Conservation (phyloP, 1,139 yeast genomes). For the Saccharomyces pastorianus region DNA sequence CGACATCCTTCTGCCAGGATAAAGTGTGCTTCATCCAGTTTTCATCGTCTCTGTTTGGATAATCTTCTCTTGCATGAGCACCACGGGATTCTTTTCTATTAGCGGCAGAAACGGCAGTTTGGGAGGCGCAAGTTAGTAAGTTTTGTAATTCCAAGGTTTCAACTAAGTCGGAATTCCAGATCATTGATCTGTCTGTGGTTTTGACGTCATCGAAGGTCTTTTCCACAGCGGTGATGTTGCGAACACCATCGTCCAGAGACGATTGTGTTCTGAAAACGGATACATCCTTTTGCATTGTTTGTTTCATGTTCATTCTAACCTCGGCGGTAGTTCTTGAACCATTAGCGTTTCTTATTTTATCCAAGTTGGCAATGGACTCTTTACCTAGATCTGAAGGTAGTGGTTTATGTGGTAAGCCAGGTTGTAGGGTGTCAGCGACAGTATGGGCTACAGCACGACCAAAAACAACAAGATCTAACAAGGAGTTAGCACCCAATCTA, state of each 20-base stretch:
- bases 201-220: slow-evolving; percentile 62
- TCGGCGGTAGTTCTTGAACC: slow-evolving; percentile 81
- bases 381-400: slow-evolving; percentile 80
- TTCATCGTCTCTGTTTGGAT: slow-evolving; percentile 88
- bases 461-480: slow-evolving; percentile 91
- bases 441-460: slow-evolving; percentile 98
- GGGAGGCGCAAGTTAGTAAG: slow-evolving; percentile 94
- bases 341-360: slow-evolving; percentile 72
- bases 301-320: slow-evolving; percentile 88
- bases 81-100: slow-evolving; percentile 97
- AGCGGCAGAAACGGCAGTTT: slow-evolving; percentile 90
- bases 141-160: slow-evolving; percentile 95
- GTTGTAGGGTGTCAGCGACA: slow-evolving; percentile 73
- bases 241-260: slow-evolving; percentile 86
- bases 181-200: slow-evolving; percentile 94
- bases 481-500: slow-evolving; percentile 98
- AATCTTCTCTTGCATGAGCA: slow-evolving; percentile 98
- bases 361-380: slow-evolving; percentile 86
- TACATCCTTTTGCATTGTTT: slow-evolving; percentile 92
- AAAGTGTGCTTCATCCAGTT: slow-evolving; percentile 98
- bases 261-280: slow-evolving; percentile 95
- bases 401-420: slow-evolving; percentile 78
- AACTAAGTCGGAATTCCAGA: slow-evolving; percentile 95
- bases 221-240: slow-evolving; percentile 69
- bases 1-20: slow-evolving; percentile 75